Conservation (phyloP, 495 filamentous ascomycete species). For the Annulohypoxylon stygium region DNA sequence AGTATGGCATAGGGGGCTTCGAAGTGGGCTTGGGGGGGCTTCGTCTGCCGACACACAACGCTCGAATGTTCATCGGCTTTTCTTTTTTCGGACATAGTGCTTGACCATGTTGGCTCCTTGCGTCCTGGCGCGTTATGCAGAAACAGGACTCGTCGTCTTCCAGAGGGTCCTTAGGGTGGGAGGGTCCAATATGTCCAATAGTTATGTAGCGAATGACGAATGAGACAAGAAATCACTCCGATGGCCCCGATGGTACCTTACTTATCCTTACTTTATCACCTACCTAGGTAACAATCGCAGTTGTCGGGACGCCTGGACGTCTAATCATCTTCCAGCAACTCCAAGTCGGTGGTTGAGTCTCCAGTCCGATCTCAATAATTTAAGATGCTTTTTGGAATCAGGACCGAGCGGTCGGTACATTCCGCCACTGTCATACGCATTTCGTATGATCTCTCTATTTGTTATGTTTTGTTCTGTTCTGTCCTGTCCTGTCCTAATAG, state of each 20-base stretch:
- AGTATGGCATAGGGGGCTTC: slow-evolving; percentile 5
- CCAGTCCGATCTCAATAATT: slow-evolving; percentile 25
- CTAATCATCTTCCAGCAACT: slow-evolving; percentile 11
- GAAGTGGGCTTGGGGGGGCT: slow-evolving; percentile 1
- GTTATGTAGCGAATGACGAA: slow-evolving; percentile 28
- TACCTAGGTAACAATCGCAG: slow-evolving; percentile 19
- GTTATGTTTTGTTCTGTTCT: too few species aligned
- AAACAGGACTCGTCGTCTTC: slow-evolving; percentile 23
- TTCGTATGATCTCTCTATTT: slow-evolving; percentile 1
- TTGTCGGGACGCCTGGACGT: neutral
- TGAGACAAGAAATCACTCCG: slow-evolving; percentile 23
- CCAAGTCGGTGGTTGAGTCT: slow-evolving; percentile 5
- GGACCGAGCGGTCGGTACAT: slow-evolving; percentile 15
- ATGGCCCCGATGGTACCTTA: slow-evolving; percentile 33
- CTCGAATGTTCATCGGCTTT: slow-evolving; percentile 23
- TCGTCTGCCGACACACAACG: slow-evolving; percentile 4
- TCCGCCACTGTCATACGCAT: slow-evolving; percentile 14
- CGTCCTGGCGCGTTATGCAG: slow-evolving; percentile 40
- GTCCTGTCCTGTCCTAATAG: neutral
- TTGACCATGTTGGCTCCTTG: slow-evolving; percentile 35
- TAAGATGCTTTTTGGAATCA: slow-evolving; percentile 25
- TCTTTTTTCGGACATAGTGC: slow-evolving; percentile 31
- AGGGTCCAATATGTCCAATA: slow-evolving; percentile 23
- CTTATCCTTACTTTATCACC: slow-evolving; percentile 25
- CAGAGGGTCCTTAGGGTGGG: slow-evolving; percentile 7